Evolutionary conservation across 2,329 filamentous ascomycete species (phyloP), one percentile per base, ranked within the genome.

Genomic region (Fusarium sp.): DNA sequence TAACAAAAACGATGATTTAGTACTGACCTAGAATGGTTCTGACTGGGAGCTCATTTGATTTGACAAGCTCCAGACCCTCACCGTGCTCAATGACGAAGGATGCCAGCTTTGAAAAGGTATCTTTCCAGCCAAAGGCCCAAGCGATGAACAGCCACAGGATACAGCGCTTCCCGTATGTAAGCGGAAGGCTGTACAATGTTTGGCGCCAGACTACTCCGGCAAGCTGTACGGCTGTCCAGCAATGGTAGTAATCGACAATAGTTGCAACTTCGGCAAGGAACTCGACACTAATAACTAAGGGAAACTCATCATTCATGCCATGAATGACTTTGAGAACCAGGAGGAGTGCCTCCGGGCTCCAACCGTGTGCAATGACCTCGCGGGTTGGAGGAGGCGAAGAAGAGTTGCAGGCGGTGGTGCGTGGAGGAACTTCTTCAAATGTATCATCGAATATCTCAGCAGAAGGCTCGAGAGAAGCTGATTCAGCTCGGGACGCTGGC

Each of bases 191-290:
- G 16, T 30, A 31, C 4, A 41, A 8, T 4, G 3, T 22, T 1
- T 28, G 2, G 10, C 5, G 6, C 70, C 70, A 72, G 8, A 16
- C 4, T 7, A 44, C 51, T 18, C 47, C 60, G 31, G 48, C 41
- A 7, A 55, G 24, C 2, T 70, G 44, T 2, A 72, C 1, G 2
- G 28, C 30, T 26, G 65, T 57, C 11, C 65, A 35, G 2, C 26
- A 57, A 16, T 60, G 15, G 6, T 73, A 73, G 15, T 72, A 63
- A 3, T 70, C 62, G 2, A 67, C 41, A n/a, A 73, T 41, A 2
- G 26, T 12, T 15, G 61, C 55, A 3, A 72, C 22, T 7, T 53
- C 2, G 2, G 22, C 13, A 36, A 50, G 4, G 2, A 47, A 65
- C 2, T 57, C 50, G 3, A 59, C 5, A 20, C 31, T 35, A 0